A percentile compares a stretch with the other conserved stretches of the same genome.
Conservation (phyloP, 495 filamentous ascomycete species). For the Podospora australis region DNA sequence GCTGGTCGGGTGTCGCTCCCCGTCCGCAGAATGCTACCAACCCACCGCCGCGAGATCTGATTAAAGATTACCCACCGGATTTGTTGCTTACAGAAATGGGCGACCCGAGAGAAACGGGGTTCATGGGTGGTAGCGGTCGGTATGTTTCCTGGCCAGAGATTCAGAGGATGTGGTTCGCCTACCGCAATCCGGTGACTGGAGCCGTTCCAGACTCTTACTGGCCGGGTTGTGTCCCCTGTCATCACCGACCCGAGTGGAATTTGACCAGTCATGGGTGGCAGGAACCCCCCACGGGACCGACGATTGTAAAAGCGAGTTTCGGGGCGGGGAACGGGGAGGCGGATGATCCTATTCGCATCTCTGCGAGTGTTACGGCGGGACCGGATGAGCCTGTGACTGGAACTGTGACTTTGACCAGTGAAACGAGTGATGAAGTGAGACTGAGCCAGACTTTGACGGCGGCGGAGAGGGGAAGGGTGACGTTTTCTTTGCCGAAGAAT, state of each 20-base stretch:
- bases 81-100: conserved; percentile 8
- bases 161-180: conserved; percentile 17
- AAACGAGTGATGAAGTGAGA: neutral
- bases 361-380: conserved; percentile 2
- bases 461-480: neutral
- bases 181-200: conserved; percentile 14
- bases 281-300: conserved; percentile 17
- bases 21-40: conserved; percentile 3
- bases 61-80: conserved; percentile 5
- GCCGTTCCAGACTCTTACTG: conserved; percentile 18
- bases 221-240: conserved; percentile 19
- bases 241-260: conserved; percentile 8
- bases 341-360: neutral
- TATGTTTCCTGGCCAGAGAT: conserved; percentile 15
- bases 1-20: conserved; percentile 11
- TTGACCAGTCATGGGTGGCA: conserved; percentile 13
- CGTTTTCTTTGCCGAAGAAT: neutral
- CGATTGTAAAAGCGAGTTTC: conserved; percentile 5
- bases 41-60: conserved; percentile 5
- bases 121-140: conserved; percentile 12
- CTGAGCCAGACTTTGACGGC: neutral
- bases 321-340: neutral
- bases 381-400: conserved; percentile 8
- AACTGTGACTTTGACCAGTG: neutral
- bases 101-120: conserved; percentile 12